These are phyloP conservation scores for Lentinus polychrous DNA, from an alignment of 1,284 basidiomycete genomes.

Conservation along the genomic window DNA sequence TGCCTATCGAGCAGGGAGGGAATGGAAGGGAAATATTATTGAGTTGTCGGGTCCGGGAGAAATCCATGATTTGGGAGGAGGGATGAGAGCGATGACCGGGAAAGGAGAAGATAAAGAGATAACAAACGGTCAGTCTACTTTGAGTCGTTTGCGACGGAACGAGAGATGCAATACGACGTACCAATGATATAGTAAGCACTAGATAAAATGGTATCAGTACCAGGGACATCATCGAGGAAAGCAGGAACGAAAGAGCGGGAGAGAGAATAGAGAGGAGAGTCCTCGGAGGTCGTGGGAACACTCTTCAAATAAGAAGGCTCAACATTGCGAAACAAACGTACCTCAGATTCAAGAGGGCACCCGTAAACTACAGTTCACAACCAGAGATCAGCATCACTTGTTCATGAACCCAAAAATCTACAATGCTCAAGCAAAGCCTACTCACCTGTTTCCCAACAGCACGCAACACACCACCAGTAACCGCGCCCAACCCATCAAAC, in stretches of 20 bases:
- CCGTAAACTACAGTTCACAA: constrained; percentile 37
- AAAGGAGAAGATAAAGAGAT: neutral
- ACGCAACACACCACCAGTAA: constrained; percentile 72
- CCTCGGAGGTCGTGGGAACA: no score
- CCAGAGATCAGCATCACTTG: neutral
- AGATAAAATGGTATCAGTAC: neutral
- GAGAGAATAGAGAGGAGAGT: neutral
- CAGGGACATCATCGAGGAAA: no score
- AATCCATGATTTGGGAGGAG: no score
- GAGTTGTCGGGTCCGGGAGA: no score
- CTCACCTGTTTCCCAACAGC: constrained; percentile 64
- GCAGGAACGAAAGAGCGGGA: neutral
- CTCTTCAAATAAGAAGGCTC: no score
- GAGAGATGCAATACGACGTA: constrained; percentile 14
- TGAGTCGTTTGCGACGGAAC: neutral
- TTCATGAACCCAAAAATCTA: constrained; percentile 10
- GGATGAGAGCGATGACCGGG: neutral
- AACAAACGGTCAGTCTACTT: no score
- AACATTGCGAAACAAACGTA: no score
- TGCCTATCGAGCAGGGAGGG: constrained; percentile 26
- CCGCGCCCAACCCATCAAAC: constrained; percentile 65
- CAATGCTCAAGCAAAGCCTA: constrained; percentile 11
- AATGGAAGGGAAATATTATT: no score
- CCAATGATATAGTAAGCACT: constrained; percentile 65
- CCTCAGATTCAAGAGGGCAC: constrained; percentile 61